Conservation (phyloP, 2,329 filamentous ascomycete genomes). For the Fusarium udum region DNA sequence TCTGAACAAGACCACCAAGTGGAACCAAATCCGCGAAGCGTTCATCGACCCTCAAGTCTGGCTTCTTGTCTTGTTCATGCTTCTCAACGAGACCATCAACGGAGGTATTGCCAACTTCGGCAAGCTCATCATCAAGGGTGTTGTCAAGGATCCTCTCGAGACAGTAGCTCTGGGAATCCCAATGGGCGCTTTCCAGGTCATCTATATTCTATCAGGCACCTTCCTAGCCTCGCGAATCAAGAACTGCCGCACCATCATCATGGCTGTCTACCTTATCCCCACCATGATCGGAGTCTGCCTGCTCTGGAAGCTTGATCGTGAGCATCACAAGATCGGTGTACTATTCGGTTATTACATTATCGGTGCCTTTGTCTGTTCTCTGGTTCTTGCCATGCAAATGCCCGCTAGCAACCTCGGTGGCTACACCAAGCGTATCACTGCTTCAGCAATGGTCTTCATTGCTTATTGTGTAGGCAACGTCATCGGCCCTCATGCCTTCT, state of each 20-base stretch:
- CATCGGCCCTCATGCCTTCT: constrained; percentile 49
- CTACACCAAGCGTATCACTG: constrained; percentile 58
- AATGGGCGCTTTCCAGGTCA: constrained; percentile 60
- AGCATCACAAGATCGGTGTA: constrained; percentile 53
- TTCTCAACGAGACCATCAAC: constrained; percentile 62
- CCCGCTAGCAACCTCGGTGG: constrained; percentile 59
- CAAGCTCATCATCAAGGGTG: constrained; percentile 61
- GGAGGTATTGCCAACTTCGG: constrained; percentile 64
- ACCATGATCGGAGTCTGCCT: constrained; percentile 59
- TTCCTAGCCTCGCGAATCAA: constrained; percentile 59
- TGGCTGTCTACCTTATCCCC: constrained; percentile 60
- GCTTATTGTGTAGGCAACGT: constrained; percentile 50
- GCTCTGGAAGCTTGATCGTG: constrained; percentile 58
- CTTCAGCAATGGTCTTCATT: constrained; percentile 57
- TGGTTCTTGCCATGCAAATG: constrained; percentile 64
- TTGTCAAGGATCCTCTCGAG: constrained; percentile 46
- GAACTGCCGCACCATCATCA: constrained; percentile 60
- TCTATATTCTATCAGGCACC: constrained; percentile 61
- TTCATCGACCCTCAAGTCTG: constrained; percentile 61
- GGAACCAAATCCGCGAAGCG: constrained; percentile 58
- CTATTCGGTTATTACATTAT: constrained; percentile 63
- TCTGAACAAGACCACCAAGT: constrained; percentile 58
- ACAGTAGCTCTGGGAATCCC: constrained; percentile 64
- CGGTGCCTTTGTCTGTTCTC: constrained; percentile 58
- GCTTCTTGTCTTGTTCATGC: constrained; percentile 63